Evolutionary conservation across 805 yeast species (phyloP), one percentile per base, ranked within the genome.

Genomic region (Scheffersomyces stipitis): DNA sequence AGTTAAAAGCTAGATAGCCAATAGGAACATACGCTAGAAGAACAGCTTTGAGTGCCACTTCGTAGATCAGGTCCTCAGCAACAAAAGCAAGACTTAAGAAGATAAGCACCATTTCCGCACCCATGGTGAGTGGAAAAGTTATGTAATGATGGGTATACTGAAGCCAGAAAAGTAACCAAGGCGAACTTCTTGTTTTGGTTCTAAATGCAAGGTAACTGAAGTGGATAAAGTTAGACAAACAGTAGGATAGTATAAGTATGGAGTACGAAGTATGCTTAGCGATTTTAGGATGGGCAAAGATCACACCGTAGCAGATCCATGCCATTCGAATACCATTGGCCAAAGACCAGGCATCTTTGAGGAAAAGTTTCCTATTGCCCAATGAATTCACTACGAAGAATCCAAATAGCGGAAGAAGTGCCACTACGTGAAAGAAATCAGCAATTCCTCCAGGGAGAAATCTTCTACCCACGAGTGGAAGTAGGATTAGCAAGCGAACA

Each of bases 361-460:
- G 9, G 8, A 40, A 13, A 29, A 48, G 38, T n/a, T 17, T 34
- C 22, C 15, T 8, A 44, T 23, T 33, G 34, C 38, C 12, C 37
- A 40, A 13, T 6, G 26, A 20, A 7, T 33, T 18, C 16, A 13
- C 29, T 14, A 42, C 12, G 18, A 56, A 33, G 22, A 55, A 46
- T 4, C 54, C 60, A 2, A 56, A 31, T 13, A 66, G 46, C 8
- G 73, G 73, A 6, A 60, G 40, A 14, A 63, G 39, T 2, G 73
- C 45, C 18, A 69, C 67, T 8, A 60, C 60, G 31, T 68, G 73
- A 47, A 80, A 75, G 58, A 80, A 83, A 45, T 77, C 84, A 30
- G 86, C 85, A 9, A 83, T 78, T 0, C 87, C 89, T 5, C 83
- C 87, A 1, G 88, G 84, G 15, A 83, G 56, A 45, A 80, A 83